Conservation (phyloP, 1,139 yeast species). For the Taphrina betulina region DNA sequence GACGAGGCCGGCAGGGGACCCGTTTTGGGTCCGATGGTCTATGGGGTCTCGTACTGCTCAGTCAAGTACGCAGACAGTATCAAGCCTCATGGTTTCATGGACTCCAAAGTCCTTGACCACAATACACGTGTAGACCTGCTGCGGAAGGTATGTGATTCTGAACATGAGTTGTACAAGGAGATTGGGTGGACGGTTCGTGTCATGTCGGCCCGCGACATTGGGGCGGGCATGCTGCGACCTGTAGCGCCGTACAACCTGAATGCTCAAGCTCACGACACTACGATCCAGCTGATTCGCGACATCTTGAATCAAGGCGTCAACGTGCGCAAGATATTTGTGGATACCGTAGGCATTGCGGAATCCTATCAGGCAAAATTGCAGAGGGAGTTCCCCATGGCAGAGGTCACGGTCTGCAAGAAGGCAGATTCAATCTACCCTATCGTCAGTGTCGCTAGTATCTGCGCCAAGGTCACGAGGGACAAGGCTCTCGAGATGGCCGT, state of each 20-base stretch:
- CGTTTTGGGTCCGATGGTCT: slow-evolving; percentile 91
- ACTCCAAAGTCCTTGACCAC: slow-evolving; percentile 77
- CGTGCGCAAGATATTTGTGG: slow-evolving; percentile 64
- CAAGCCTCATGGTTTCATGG: slow-evolving; percentile 75
- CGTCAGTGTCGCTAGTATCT: slow-evolving; percentile 94
- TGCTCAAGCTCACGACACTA: slow-evolving; percentile 94
- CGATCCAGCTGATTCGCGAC: slow-evolving; percentile 69
- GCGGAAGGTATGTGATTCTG: slow-evolving; percentile 54
- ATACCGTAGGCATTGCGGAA: slow-evolving; percentile 94
- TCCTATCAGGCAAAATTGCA: slow-evolving; percentile 76
- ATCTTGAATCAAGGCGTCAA: slow-evolving; percentile 63
- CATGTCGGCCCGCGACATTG: slow-evolving; percentile 83
- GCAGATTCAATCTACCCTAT: slow-evolving; percentile 94
- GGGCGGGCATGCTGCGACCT: slow-evolving; percentile 80
- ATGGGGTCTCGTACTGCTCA: slow-evolving; percentile 78
- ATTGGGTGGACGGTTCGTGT: slow-evolving; percentile 88
- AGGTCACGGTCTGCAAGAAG: slow-evolving; percentile 85
- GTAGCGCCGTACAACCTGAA: slow-evolving; percentile 71
- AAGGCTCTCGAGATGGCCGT: slow-evolving; percentile 51
- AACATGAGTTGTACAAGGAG: slow-evolving; percentile 52
- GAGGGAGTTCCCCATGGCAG: slow-evolving; percentile 64
- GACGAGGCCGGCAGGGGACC: slow-evolving; percentile 99
- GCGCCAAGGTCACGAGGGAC: slow-evolving; percentile 95
- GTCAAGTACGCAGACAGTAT: slow-evolving; percentile 57
- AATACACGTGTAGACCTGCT: slow-evolving; percentile 64